A percentile compares a stretch with the other conserved stretches of the same genome.
These are phyloP conservation scores for Saturnispora hagleri DNA, from an alignment of 805 yeast genomes.

Conservation along the genomic window DNA sequence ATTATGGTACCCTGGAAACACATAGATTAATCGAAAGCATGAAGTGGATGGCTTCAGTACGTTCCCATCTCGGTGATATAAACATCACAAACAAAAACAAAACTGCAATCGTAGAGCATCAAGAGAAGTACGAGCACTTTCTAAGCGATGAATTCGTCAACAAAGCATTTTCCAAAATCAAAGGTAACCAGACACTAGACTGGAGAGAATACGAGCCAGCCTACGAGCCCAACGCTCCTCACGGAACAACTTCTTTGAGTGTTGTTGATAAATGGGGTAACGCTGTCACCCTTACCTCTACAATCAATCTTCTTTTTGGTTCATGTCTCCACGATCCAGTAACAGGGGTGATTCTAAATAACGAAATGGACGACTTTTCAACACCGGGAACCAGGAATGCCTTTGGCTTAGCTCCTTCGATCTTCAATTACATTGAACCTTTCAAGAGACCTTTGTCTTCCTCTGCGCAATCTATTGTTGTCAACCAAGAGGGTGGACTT, in stretches of 20 bases:
- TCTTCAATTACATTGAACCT: conserved; percentile 69
- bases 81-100: conserved; percentile 21
- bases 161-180: conserved; percentile 39
- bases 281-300: conserved; percentile 83
- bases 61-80: conserved; percentile 78
- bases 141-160: conserved; percentile 50
- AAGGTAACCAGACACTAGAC: conserved; percentile 45
- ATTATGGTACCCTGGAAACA: conserved; percentile 38
- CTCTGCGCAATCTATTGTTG: conserved; percentile 65
- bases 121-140: conserved; percentile 34
- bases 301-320: conserved; percentile 79
- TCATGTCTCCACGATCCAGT: conserved; percentile 67
- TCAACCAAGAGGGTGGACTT: conserved; percentile 35
- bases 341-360: conserved; percentile 79
- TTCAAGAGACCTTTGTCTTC: conserved; percentile 79
- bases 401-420: conserved; percentile 73
- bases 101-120: conserved; percentile 24
- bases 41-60: conserved; percentile 88
- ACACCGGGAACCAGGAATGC: conserved; percentile 60
- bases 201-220: conserved; percentile 77
- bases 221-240: conserved; percentile 68
- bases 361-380: conserved; percentile 94
- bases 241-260: conserved; percentile 86
- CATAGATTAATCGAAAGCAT: conserved; percentile 75
- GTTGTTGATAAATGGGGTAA: conserved; percentile 65